Evolutionary conservation across 129 eudicot species (phyloP), one percentile per base, ranked within the genome.

Genomic region (Deinandra increscens): DNA sequence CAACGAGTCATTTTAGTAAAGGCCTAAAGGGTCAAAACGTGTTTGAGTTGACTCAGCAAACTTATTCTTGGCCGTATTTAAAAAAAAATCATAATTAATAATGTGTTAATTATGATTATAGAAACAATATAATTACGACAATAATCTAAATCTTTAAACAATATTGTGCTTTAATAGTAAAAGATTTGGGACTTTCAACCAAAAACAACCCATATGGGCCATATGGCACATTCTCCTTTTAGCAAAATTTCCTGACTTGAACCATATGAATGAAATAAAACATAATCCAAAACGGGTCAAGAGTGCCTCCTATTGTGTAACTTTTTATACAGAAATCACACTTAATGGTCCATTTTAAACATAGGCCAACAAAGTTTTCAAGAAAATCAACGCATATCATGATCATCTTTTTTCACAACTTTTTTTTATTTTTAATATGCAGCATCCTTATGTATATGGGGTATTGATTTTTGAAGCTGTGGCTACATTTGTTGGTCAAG

Each of bases 401-500:
- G 72, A 72, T 78, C 46, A 15, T 50, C 11, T 29, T 38, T 55
- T 0, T 12, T 26, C 31, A 55, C 7, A 54, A 39, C 2, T 1
- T 2, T 64, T 34, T 44, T 22, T 18, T 36, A 12, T 70, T 58
- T 74, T 23, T 26, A 50, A 46, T 60, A 45, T 81, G 87, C 86
- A 89, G 96, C 82, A 89, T 89, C 96, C 93, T 15, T 89, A 89
- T 36, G 90, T 86, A 20, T 89, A 89, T 37, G 96, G 96, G 11
- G 96, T 89, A 39, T 83, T 89, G 51, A 77, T 89, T 29, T 89
- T 89, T 68, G 96, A 89, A 86, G 96, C 96, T 18, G 81, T 89
- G 86, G 96, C 96, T 48, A 89, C 93, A 54, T 89, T 86, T 68
- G 56, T 89, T 5, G 96, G 96, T 17, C 96, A 89, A 80, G 92